These are phyloP conservation scores for Phytophthora melonis DNA, from an alignment of 352 stramenopile genomes.

Conservation along the genomic window DNA sequence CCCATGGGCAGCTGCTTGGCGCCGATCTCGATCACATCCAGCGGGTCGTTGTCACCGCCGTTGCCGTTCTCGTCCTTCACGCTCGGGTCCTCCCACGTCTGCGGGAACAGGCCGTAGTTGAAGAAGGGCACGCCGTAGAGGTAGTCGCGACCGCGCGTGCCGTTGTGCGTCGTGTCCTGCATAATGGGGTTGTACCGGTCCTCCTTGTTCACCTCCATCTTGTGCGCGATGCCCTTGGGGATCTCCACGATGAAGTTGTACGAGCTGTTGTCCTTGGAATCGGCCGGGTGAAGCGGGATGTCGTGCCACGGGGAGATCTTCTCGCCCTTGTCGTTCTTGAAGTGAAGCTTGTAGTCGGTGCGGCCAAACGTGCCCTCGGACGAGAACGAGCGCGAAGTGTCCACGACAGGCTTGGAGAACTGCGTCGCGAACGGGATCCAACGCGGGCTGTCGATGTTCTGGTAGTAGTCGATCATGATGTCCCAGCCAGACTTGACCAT, in stretches of 20 bases:
- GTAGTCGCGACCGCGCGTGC: constrained; percentile 95
- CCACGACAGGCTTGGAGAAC: constrained; percentile 60
- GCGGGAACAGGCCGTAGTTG: constrained; percentile 98
- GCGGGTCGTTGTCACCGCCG: constrained; percentile 98
- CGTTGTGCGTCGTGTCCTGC: constrained; percentile 98
- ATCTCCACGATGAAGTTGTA: constrained; percentile 99
- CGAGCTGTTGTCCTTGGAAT: constrained; percentile 52
- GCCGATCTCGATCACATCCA: constrained; percentile 99
- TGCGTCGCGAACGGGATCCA: constrained; percentile 86
- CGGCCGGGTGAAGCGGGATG: constrained; percentile 87
- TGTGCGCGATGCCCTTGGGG: constrained; percentile 96
- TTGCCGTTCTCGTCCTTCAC: constrained; percentile 88
- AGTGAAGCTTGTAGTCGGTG: constrained; percentile 80
- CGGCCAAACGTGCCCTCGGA: constrained; percentile 73
- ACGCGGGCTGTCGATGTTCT: constrained; percentile 92
- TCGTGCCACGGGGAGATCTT: constrained; percentile 98
- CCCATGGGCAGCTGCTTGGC: constrained; percentile 93
- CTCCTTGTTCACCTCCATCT: constrained; percentile 99
- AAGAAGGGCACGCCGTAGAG: constrained; percentile 98
- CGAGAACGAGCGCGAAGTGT: constrained; percentile 58
- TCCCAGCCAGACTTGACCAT: constrained; percentile 99
- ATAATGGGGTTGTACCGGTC: constrained; percentile 97
- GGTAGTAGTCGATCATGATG: constrained; percentile 99
- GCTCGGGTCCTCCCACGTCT: constrained; percentile 99
- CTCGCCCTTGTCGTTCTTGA: constrained; percentile 73